phyloP scores from a whole-genome alignment of 2,329 filamentous ascomycete genomes.

The Gaeumannomyces sp. region DNA sequence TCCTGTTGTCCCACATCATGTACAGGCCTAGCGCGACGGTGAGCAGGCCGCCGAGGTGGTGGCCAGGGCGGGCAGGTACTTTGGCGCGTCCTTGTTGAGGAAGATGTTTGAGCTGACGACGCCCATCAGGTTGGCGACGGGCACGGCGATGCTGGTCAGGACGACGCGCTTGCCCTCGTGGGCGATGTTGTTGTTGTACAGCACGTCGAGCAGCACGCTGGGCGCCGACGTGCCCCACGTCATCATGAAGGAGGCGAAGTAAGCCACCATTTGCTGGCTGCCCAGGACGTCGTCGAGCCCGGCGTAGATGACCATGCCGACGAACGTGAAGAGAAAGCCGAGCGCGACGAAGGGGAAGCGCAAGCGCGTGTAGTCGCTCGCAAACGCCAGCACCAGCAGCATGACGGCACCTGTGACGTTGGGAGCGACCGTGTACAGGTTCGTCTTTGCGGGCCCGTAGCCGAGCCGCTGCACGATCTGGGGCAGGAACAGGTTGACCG shows the following conservation, averaged over 20 bases:
- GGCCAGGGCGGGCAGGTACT: conserved; percentile 60
- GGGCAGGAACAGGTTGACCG: conserved; percentile 29
- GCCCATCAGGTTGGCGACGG: conserved; percentile 71
- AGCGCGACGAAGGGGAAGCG: conserved; percentile 70
- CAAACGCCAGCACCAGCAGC: conserved; percentile 66
- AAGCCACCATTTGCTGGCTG: conserved; percentile 57
- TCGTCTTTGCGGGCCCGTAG: conserved; percentile 49
- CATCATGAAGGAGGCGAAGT: conserved; percentile 77
- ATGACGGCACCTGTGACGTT: conserved; percentile 69
- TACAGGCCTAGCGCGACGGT: conserved; percentile 51
- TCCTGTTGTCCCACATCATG: conserved; percentile 60
- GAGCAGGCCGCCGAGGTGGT: conserved; percentile 51
- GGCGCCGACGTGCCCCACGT: conserved; percentile 72
- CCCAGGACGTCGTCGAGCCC: conserved; percentile 62
- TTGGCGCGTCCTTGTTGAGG: conserved; percentile 53
- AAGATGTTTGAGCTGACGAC: conserved; percentile 65
- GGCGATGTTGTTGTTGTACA: conserved; percentile 78
- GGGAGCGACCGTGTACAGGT: conserved; percentile 75
- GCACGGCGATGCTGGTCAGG: conserved; percentile 66
- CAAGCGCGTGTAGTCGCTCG: conserved; percentile 58
- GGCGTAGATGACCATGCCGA: conserved; percentile 69
- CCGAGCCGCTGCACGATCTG: conserved; percentile 18
- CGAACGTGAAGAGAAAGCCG: conserved; percentile 68
- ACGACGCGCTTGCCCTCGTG: conserved; percentile 67
- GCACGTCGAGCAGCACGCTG: conserved; percentile 56